Evolutionary conservation across 768 basidiomycete species (phyloP).

Genomic region (Mycena filopes): DNA sequence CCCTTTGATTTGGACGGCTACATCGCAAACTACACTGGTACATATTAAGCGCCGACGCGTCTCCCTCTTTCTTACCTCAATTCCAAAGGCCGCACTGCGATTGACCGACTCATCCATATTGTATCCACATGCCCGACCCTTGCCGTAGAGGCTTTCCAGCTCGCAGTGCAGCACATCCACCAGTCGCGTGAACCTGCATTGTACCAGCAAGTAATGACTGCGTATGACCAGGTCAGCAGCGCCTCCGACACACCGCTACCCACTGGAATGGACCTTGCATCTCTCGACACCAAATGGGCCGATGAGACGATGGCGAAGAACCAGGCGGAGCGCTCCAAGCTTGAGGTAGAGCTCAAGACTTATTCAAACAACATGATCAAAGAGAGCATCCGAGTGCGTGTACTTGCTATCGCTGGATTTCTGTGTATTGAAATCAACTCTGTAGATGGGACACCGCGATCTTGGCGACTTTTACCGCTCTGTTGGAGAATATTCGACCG

Average conservation of each 20-base stretch:
- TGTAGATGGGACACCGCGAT: conserved; percentile 91
- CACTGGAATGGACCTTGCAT: conserved; percentile 56
- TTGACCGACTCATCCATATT: conserved; percentile 79
- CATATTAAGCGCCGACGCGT: conserved; percentile 23
- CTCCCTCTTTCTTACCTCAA: conserved; percentile 2
- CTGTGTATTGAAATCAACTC: neutral
- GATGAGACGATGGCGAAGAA: conserved; percentile 76
- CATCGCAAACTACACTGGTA: conserved; percentile 81
- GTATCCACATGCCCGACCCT: conserved; percentile 72
- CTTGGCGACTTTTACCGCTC: conserved; percentile 83
- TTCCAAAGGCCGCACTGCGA: conserved; percentile 72
- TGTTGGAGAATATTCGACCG: conserved; percentile 73
- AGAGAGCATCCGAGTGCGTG: conserved; percentile 91
- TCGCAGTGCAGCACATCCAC: conserved; percentile 72
- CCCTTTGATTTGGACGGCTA: conserved; percentile 91
- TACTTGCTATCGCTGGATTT: neutral
- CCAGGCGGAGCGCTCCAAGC: conserved; percentile 77
- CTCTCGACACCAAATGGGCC: conserved; percentile 76
- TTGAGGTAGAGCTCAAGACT: conserved; percentile 95
- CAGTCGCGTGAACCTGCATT: conserved; percentile 75
- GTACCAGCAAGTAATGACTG: conserved; percentile 59
- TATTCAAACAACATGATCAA: conserved; percentile 98
- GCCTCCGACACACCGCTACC: conserved; percentile 52
- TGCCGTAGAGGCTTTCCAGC: conserved; percentile 76
- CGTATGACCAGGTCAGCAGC: conserved; percentile 63